Evolutionary conservation across 441 rosid genomes (phyloP).

Genomic region (Metrosideros polymorpha): DNA sequence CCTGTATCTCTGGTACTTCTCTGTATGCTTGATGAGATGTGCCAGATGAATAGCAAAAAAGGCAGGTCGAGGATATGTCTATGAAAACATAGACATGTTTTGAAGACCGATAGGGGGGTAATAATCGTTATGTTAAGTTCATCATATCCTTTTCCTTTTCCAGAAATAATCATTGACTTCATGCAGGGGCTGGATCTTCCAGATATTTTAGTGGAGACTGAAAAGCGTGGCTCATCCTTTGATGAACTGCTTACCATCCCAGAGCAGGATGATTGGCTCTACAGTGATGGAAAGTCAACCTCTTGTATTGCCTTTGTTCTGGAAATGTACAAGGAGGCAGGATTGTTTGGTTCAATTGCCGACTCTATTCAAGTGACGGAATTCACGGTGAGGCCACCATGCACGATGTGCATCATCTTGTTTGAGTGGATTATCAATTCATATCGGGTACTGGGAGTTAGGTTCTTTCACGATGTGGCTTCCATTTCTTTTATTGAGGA

Average conservation of each 20-base stretch:
- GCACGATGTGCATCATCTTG: background rate
- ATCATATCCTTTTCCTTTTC: background rate
- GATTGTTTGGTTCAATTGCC: slow-evolving; percentile 61
- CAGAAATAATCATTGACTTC: background rate
- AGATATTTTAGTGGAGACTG: slow-evolving; percentile 70
- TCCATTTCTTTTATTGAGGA: background rate
- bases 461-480: background rate
- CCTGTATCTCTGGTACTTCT: background rate
- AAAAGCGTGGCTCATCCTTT: slow-evolving; percentile 79
- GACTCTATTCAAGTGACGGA: slow-evolving; percentile 82
- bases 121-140: background rate
- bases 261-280: slow-evolving; percentile 89
- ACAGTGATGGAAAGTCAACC: slow-evolving; percentile 87
- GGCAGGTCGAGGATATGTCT: background rate
- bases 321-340: slow-evolving; percentile 92
- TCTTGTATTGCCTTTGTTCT: slow-evolving; percentile 88
- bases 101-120: background rate
- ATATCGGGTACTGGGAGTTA: background rate
- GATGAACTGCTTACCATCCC: slow-evolving; percentile 77
- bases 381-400: slow-evolving; percentile 62
- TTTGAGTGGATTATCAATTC: background rate
- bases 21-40: background rate
- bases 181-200: slow-evolving; percentile 74
- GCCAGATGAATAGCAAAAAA: background rate
- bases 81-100: background rate